These are phyloP conservation scores for Prunus armeniaca DNA, from an alignment of 306 rosid species.

Conservation along the genomic window DNA sequence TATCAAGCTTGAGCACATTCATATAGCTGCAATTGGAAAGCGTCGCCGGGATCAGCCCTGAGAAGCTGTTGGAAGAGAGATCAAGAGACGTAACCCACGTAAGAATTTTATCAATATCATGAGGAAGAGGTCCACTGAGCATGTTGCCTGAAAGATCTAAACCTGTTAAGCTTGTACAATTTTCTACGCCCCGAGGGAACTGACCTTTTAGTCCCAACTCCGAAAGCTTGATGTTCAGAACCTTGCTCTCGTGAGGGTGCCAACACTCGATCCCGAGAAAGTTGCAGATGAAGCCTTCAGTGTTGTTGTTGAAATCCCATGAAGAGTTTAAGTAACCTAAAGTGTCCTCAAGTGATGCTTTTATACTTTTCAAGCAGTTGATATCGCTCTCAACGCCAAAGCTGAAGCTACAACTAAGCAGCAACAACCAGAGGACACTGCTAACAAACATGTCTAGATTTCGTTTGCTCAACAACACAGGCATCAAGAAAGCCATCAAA, in stretches of 20 bases:
- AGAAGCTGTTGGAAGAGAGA: slow-evolving; percentile 65
- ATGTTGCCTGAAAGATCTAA: slow-evolving; percentile 70
- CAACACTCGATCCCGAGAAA: slow-evolving; percentile 81
- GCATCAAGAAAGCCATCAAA: not conserved
- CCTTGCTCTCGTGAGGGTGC: slow-evolving; percentile 84
- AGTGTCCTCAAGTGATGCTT: slow-evolving; percentile 49
- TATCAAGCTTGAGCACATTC: slow-evolving; percentile 3
- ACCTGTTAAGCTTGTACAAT: slow-evolving; percentile 74
- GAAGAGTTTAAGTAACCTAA: slow-evolving; percentile 39
- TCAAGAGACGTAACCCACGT: slow-evolving; percentile 38
- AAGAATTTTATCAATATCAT: slow-evolving; percentile 27
- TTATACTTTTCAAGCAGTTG: slow-evolving; percentile 13
- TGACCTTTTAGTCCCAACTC: slow-evolving; percentile 74
- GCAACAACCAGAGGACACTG: slow-evolving; percentile 29
- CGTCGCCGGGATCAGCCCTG: slow-evolving; percentile 47
- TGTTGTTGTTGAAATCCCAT: slow-evolving; percentile 57
- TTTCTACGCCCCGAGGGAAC: slow-evolving; percentile 47
- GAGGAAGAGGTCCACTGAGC: slow-evolving; percentile 55
- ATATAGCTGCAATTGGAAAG: slow-evolving; percentile 34
- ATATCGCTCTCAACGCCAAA: slow-evolving; percentile 43
- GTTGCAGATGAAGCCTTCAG: slow-evolving; percentile 70
- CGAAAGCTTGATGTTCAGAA: slow-evolving; percentile 54
- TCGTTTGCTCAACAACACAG: no score
- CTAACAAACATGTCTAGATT: no score
- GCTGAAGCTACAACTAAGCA: slow-evolving; percentile 41